Conservation (phyloP, 139 green algal genomes). For the Haematococcus sp. region DNA sequence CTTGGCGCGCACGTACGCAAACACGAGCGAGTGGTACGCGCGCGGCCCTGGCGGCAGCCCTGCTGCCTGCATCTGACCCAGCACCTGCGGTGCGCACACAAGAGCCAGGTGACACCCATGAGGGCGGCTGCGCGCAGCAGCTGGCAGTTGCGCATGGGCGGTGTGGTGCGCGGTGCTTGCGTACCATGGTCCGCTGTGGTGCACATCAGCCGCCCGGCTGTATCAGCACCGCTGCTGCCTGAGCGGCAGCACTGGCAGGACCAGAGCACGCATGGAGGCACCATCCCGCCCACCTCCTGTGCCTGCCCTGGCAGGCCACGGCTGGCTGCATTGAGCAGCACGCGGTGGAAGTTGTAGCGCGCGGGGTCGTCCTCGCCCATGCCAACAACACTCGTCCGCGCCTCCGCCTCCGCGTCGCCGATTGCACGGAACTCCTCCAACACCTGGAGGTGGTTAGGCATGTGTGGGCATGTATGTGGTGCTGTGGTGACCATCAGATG, state of each 20-base stretch:
- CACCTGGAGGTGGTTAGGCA: no score
- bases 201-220: no score
- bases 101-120: no score
- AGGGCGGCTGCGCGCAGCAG: no score
- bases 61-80: constrained; percentile 23
- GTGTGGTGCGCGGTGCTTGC: no score
- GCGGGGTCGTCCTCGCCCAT: constrained; percentile 17
- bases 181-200: no score
- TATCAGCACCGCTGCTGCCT: no score
- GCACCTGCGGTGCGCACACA: background rate
- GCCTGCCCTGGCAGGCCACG: constrained; percentile 17
- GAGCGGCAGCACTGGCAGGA: no score
- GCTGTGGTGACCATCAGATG: no score
- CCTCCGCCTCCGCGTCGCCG: constrained; percentile 16
- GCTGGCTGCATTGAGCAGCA: constrained; percentile 29
- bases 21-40: constrained; percentile 32
- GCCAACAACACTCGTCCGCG: background rate
- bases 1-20: constrained; percentile 25
- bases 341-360: constrained; percentile 31
- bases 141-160: no score
- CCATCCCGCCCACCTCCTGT: background rate
- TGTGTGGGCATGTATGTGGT: no score
- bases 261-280: no score
- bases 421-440: constrained; percentile 14
- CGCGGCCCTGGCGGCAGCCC: constrained; percentile 34